Conservation (phyloP, 805 yeast genomes). For the Kuraishia borneana region DNA sequence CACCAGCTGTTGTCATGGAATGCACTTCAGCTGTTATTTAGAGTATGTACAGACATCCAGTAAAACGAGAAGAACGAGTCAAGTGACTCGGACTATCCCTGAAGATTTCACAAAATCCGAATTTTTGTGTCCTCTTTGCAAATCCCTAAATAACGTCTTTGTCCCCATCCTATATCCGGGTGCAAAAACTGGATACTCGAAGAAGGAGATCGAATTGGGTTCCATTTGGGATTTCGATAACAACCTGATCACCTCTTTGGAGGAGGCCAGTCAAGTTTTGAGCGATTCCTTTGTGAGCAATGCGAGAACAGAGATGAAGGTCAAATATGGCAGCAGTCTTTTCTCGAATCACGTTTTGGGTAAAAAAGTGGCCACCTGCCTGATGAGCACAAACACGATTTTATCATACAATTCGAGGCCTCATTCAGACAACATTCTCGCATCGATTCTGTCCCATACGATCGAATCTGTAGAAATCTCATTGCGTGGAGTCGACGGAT, state of each 20-base stretch:
- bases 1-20: slow-evolving; percentile 87
- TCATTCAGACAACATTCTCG: slow-evolving; percentile 35
- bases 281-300: neutral
- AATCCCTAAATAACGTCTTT: slow-evolving; percentile 74
- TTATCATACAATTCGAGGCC: slow-evolving; percentile 55
- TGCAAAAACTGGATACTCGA: slow-evolving; percentile 20
- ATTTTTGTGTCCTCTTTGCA: slow-evolving; percentile 84
- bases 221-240: neutral
- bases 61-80: slow-evolving; percentile 42
- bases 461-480: slow-evolving; percentile 58
- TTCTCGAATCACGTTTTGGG: slow-evolving; percentile 1
- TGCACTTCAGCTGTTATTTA: slow-evolving; percentile 72
- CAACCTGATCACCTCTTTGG: neutral
- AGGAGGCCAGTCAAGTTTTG: neutral
- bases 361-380: slow-evolving; percentile 1
- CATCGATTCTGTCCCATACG: slow-evolving; percentile 32
- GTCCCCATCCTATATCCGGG: slow-evolving; percentile 60
- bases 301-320: slow-evolving; percentile 1
- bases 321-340: neutral
- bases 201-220: neutral
- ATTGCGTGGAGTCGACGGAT: slow-evolving; percentile 37
- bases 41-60: slow-evolving; percentile 45
- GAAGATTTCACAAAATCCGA: slow-evolving; percentile 63
- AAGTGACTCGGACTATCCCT: slow-evolving; percentile 74
- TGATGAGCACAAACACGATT: neutral